Evolutionary conservation across 345 rosid genomes (phyloP), one percentile per base, ranked within the genome.

Genomic region (Durio zibethinus): DNA sequence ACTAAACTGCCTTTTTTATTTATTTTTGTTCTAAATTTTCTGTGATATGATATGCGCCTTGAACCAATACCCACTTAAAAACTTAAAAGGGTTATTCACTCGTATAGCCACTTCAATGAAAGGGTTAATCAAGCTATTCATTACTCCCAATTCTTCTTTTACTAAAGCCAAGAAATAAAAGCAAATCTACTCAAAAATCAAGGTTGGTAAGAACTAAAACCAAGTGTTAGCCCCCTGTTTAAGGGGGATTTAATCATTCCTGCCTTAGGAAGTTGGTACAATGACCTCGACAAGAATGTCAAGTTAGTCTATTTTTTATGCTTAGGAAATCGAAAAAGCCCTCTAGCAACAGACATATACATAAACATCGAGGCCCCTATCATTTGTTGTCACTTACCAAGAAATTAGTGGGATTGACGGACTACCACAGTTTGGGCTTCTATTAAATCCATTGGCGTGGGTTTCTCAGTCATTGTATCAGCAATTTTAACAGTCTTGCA

Each of bases 401-500:
- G 11, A 43, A 7, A 14, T 68, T 43, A 68, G 35, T 25, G 54
- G 18, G 8, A n/a, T 43, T 43, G 36, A 68, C 36, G 36, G 36
- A 68, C n/a, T 68, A 25, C 31, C 52, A 20, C 72, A 11, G 23
- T 23, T 36, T 66, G 18, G 18, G 7, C 53, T 42, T 45, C 18
- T 43, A 68, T 18, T 42, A 42, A 69, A 15, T 68, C 73, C 36
- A 21, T 57, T 57, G 11, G 31, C 35, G 6, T 14, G n/a, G 59
- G 23, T 47, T 47, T 48, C 56, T 7, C 38, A 47, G 56, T 27
- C 57, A 23, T 69, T 27, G 40, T 69, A 20, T 72, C 61, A 33
- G 47, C 75, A 20, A 33, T 15, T 72, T 72, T 56, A 31, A 33
- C 62, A 71, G n/a, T 70, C 50, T 48, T 20, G 60, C 60, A 71